A percentile compares a stretch with the other conserved stretches of the same genome.
Evolutionary conservation across 2,329 filamentous ascomycete genomes (phyloP).

Genomic region (Fusarium sp.): DNA sequence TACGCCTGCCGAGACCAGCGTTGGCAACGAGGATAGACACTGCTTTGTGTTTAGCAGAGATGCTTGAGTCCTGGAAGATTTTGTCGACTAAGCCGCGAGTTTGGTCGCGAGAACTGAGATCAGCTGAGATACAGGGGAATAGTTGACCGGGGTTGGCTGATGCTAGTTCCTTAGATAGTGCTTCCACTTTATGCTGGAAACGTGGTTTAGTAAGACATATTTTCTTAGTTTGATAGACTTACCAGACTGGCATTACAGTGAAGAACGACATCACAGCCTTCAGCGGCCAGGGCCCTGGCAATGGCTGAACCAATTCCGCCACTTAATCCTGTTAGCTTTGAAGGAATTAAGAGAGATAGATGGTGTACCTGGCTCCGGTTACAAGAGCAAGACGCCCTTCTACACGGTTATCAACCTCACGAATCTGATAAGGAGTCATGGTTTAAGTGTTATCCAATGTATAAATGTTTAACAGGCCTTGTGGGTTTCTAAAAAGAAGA

Average conservation of each 20-base stretch:
- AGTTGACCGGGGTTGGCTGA: constrained; percentile 1
- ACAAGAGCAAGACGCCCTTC: constrained; percentile 30
- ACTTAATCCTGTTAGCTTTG: neutral
- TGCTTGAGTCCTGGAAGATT: neutral
- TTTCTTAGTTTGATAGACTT: fast-evolving
- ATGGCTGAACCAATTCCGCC: constrained; percentile 33
- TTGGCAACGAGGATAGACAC: constrained; percentile 52
- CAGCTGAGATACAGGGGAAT: constrained; percentile 23
- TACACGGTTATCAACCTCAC: constrained; percentile 25
- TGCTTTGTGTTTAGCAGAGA: constrained; percentile 30
- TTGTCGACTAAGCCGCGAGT: constrained; percentile 22
- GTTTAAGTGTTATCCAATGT: too few relatives aligned
- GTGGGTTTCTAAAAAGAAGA: too few relatives aligned
- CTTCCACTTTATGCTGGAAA: constrained; percentile 26
- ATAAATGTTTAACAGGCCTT: too few relatives aligned
- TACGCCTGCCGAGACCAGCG: constrained; percentile 50
- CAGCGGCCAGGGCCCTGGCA: constrained; percentile 15
- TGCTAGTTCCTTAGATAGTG: constrained; percentile 5
- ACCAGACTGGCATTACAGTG: constrained; percentile 32
- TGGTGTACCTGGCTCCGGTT: constrained; percentile 26
- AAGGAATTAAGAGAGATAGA: fast-evolving
- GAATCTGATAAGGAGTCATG: constrained; percentile 28
- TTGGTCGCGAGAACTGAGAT: constrained; percentile 23
- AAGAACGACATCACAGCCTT: constrained; percentile 33
- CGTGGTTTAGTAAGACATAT: fast-evolving